Base-by-base conservation (phyloP, 768 basidiomycete genomes). In the Porphyrellus cyaneotinctus region DNA sequence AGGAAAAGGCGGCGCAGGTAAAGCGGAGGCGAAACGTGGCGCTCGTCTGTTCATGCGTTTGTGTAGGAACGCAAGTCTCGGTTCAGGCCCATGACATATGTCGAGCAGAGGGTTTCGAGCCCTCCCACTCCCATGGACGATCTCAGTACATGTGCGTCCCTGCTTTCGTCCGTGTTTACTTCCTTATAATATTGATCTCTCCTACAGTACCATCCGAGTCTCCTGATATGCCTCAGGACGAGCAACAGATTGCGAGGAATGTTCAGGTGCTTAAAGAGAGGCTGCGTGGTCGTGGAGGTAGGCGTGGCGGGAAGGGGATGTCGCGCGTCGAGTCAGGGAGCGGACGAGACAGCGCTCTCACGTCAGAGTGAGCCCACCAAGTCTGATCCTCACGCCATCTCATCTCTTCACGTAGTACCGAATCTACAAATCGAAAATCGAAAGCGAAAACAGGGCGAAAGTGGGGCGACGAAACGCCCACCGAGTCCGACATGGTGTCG, bases 191-290 rank as follows among this genome's bases (percentile, higher is more conserved):
- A 7, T 9, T 18, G 23, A 15, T 28, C 6, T 32, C 15, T 36
- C 7, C 7, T n/a, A n/a, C 52, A 84, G 79, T 72, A 41, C 81
- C 80, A 2, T 72, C 77, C 3, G 72, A 78, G 56, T 72, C 78
- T 9, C 62, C 76, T 20, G 81, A 83, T 37, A 67, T 72, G 3
- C 74, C 81, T 2, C 78, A 80, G 37, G 91, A 94, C 56, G 92
- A 91, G 52, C 88, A 95, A 64, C 85, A 93, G 61, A 98, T 98
- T 56, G 85, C 95, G 4, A 79, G 90, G 59, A 97, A 95, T 64
- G 89, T 97, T 1, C 87, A 93, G 59, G 91, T 90, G 0, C 76
- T 99, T 49, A 97, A 95, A 70, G 85, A 80, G 47, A 79, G 91
- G 30, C 70, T 97, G 45, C 88, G 91, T 49, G 88, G 88, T 24